Evolutionary conservation across 2,329 filamentous ascomycete species (phyloP).

Genomic region (Xylariales sp.): DNA sequence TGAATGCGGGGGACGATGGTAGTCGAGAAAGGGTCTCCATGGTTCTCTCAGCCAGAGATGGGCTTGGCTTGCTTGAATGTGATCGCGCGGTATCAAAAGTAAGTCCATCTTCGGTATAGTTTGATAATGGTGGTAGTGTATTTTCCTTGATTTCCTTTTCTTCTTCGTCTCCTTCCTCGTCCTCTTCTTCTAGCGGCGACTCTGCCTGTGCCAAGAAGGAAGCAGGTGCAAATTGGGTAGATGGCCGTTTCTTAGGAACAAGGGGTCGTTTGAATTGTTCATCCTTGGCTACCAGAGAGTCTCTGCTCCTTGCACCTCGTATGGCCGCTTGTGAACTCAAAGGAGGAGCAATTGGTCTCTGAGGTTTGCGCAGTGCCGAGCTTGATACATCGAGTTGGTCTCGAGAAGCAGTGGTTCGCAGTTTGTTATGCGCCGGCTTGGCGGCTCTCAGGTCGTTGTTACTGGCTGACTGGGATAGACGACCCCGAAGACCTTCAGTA

Average conservation of each 20-base stretch:
- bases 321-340: constrained; percentile 18
- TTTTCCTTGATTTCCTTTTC: too few species aligned
- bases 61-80: constrained; percentile 21
- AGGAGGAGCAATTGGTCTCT: constrained; percentile 16
- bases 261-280: constrained; percentile 18
- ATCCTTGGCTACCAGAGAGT: constrained; percentile 11
- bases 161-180: too few species aligned
- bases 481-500: constrained; percentile 11
- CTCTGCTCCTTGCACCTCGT: constrained; percentile 15
- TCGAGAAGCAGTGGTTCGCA: constrained; percentile 21
- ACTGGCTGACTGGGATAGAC: constrained; percentile 14
- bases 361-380: constrained; percentile 19
- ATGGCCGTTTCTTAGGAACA: constrained; percentile 18
- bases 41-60: constrained; percentile 76
- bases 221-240: constrained; percentile 16
- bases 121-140: constrained; percentile 18
- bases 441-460: constrained; percentile 11
- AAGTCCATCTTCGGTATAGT: constrained; percentile 15
- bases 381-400: constrained; percentile 19
- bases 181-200: constrained; percentile 12
- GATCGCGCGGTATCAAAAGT: constrained; percentile 21
- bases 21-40: constrained; percentile 78
- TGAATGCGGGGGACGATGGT: constrained; percentile 70
- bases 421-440: constrained; percentile 14
- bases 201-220: constrained; percentile 12